These are phyloP conservation scores for Vaccinium myrtillus DNA, from an alignment of 148 eudicot species.

Conservation along the genomic window DNA sequence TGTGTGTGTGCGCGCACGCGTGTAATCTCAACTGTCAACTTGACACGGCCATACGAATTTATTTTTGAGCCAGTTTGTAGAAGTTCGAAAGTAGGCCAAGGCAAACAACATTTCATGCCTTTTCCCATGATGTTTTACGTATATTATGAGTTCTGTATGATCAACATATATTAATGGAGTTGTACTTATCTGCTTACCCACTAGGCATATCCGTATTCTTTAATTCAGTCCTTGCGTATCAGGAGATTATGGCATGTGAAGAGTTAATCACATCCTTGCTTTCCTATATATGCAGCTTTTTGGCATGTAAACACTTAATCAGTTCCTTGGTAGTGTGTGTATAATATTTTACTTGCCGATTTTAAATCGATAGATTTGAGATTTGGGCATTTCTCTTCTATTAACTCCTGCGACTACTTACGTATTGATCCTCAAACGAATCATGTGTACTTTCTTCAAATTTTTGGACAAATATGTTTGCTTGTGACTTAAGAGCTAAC, in stretches of 20 bases:
- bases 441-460: not conserved
- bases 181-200: not conserved
- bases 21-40: not conserved
- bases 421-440: not conserved
- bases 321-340: not conserved
- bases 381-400: not conserved
- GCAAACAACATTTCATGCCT: not conserved
- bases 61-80: not conserved
- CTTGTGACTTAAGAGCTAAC: not conserved
- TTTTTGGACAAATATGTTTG: not conserved
- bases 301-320: not conserved
- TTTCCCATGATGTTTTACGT: not conserved
- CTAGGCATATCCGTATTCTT: not conserved
- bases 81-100: not conserved
- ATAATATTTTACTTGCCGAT: not conserved
- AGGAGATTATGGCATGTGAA: not conserved
- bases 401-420: not conserved
- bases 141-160: not conserved
- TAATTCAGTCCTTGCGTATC: not conserved
- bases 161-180: not conserved
- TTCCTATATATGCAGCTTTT: not conserved
- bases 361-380: not conserved
- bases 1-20: not conserved
- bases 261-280: not conserved
- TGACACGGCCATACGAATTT: not conserved